These are phyloP conservation scores for Didymella pomorum DNA, from an alignment of 2,329 filamentous ascomycete genomes.

Conservation along the genomic window DNA sequence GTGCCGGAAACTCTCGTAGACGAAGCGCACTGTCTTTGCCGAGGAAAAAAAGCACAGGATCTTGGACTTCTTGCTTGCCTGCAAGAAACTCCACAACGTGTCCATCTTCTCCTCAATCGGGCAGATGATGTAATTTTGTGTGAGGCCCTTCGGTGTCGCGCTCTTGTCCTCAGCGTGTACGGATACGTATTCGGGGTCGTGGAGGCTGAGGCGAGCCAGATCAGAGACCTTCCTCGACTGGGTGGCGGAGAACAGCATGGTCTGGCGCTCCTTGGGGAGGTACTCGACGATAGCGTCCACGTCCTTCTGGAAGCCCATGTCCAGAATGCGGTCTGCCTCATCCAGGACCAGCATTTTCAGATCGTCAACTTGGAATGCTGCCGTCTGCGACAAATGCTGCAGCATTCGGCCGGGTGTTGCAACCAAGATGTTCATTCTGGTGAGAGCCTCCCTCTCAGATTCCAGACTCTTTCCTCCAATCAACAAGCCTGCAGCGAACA, in stretches of 20 bases:
- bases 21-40: conserved; percentile 94
- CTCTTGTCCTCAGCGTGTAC: conserved; percentile 83
- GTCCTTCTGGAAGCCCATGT: conserved; percentile 92
- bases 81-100: conserved; percentile 90
- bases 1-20: conserved; percentile 91
- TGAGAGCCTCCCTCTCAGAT: conserved; percentile 84
- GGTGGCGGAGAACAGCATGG: conserved; percentile 92
- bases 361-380: conserved; percentile 87
- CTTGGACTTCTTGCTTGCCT: conserved; percentile 89
- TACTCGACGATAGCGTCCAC: conserved; percentile 95
- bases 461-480: conserved; percentile 92
- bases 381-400: conserved; percentile 94
- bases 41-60: conserved; percentile 95
- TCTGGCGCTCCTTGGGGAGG: conserved; percentile 84
- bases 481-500: conserved; percentile 89
- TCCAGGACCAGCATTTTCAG: conserved; percentile 92
- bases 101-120: conserved; percentile 89
- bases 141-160: conserved; percentile 82
- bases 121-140: conserved; percentile 90
- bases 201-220: conserved; percentile 83
- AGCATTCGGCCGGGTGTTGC: conserved; percentile 95
- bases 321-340: conserved; percentile 95
- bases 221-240: conserved; percentile 96
- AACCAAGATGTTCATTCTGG: conserved; percentile 95
- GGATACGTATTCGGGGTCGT: conserved; percentile 92